Evolutionary conservation across 2,329 filamentous ascomycete genomes (phyloP).

Genomic region (Colletotrichum orbiculare): DNA sequence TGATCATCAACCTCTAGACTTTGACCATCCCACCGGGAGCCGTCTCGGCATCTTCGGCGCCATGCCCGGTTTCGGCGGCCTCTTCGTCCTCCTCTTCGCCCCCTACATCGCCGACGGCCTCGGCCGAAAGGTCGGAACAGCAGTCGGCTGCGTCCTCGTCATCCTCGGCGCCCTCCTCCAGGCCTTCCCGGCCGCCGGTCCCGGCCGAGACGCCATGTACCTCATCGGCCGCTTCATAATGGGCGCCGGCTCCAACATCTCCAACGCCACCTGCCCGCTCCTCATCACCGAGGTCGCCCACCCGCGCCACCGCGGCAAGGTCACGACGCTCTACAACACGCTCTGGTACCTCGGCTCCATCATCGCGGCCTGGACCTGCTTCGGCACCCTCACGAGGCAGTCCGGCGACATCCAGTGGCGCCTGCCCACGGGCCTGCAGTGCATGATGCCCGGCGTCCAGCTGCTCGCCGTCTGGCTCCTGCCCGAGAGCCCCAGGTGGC

Average conservation of each 20-base stretch:
- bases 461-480: slow-evolving; percentile 55
- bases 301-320: slow-evolving; percentile 59
- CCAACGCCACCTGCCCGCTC: slow-evolving; percentile 58
- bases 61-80: slow-evolving; percentile 60
- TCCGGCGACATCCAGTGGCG: slow-evolving; percentile 58
- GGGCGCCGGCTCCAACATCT: slow-evolving; percentile 61
- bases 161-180: slow-evolving; percentile 56
- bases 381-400: slow-evolving; percentile 54
- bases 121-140: slow-evolving; percentile 57
- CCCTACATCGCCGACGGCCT: slow-evolving; percentile 56
- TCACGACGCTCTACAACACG: slow-evolving; percentile 62
- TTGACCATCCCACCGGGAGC: slow-evolving; percentile 49
- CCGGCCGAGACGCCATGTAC: slow-evolving; percentile 46
- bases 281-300: slow-evolving; percentile 62
- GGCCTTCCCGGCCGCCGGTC: slow-evolving; percentile 51
- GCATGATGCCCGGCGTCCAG: slow-evolving; percentile 56
- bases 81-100: slow-evolving; percentile 59
- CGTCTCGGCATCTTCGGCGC: slow-evolving; percentile 56
- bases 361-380: slow-evolving; percentile 59
- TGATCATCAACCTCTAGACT: slow-evolving; percentile 37
- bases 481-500: slow-evolving; percentile 70
- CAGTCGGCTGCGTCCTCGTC: slow-evolving; percentile 60
- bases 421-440: slow-evolving; percentile 54
- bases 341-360: slow-evolving; percentile 54
- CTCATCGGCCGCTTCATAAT: slow-evolving; percentile 65